Conservation (phyloP, 805 yeast species). For the Schizosaccharomyces octosporus region DNA sequence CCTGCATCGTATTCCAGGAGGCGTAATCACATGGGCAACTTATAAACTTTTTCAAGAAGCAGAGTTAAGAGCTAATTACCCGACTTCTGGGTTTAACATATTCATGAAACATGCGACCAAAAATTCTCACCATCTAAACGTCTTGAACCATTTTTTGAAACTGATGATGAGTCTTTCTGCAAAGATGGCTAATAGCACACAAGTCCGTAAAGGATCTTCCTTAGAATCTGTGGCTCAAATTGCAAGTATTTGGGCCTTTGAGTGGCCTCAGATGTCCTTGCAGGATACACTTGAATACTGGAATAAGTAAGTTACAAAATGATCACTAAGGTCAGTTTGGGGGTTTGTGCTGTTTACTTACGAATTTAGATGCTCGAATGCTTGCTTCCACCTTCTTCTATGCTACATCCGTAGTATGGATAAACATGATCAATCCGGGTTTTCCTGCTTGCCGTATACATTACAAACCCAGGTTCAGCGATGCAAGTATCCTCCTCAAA, state of each 20-base stretch:
- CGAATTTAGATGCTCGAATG: not conserved
- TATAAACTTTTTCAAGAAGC: not conserved
- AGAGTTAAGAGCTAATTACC: not conserved
- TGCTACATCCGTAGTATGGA: not conserved
- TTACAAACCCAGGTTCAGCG: not conserved
- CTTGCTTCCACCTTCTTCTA: not conserved
- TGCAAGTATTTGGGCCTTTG: not conserved
- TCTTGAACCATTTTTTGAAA: not conserved
- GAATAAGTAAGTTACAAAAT: not conserved
- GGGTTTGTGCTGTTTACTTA: not conserved
- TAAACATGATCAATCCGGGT: not conserved
- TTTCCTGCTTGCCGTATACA: not conserved
- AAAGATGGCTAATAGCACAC: not conserved
- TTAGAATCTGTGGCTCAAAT: not conserved
- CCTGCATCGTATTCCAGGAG: not conserved
- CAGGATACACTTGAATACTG: not conserved
- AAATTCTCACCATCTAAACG: not conserved
- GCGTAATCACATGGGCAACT: not conserved
- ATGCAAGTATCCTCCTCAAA: not conserved
- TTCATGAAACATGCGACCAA: not conserved
- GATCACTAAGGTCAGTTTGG: not conserved
- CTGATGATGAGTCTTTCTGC: not conserved
- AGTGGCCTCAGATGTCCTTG: not conserved
- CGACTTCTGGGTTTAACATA: not conserved
- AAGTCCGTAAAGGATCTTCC: not conserved